Evolutionary conservation across 805 yeast species (phyloP).

Genomic region (Hanseniaspora singularis): DNA sequence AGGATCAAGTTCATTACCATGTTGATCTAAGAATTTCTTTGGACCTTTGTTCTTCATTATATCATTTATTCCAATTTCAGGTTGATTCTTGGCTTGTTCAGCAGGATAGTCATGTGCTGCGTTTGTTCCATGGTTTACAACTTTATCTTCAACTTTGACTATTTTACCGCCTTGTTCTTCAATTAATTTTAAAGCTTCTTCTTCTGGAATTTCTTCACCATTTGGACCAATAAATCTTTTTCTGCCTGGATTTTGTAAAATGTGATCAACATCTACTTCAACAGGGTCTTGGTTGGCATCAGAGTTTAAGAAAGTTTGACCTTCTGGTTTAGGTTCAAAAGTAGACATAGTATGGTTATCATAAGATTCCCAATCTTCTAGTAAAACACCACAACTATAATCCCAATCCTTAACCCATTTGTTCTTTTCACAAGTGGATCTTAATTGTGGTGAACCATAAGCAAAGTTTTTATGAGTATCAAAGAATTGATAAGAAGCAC

Average conservation of each 20-base stretch:
- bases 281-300: constrained; percentile 7
- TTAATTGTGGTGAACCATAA: constrained; percentile 75
- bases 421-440: constrained; percentile 47
- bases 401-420: constrained; percentile 68
- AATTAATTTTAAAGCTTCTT: constrained; percentile 24
- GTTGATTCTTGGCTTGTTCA: neutral
- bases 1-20: constrained; percentile 30
- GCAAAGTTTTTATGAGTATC: constrained; percentile 55
- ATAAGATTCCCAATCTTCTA: constrained; percentile 26
- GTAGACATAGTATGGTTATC: constrained; percentile 16
- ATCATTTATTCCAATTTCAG: constrained; percentile 17
- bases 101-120: constrained; percentile 16
- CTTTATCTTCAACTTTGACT: constrained; percentile 17
- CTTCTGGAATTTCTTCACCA: constrained; percentile 30
- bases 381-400: constrained; percentile 60
- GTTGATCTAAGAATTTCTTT: constrained; percentile 29
- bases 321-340: constrained; percentile 15
- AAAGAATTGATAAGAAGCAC: constrained; percentile 44
- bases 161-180: constrained; percentile 24
- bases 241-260: constrained; percentile 22
- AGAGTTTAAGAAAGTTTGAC: constrained; percentile 4
- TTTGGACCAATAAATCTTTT: constrained; percentile 31
- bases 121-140: constrained; percentile 15
- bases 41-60: constrained; percentile 23
- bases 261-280: constrained; percentile 19